Evolutionary conservation across 1,284 basidiomycete species (phyloP).

Genomic region (Chondrostereum purpureum): DNA sequence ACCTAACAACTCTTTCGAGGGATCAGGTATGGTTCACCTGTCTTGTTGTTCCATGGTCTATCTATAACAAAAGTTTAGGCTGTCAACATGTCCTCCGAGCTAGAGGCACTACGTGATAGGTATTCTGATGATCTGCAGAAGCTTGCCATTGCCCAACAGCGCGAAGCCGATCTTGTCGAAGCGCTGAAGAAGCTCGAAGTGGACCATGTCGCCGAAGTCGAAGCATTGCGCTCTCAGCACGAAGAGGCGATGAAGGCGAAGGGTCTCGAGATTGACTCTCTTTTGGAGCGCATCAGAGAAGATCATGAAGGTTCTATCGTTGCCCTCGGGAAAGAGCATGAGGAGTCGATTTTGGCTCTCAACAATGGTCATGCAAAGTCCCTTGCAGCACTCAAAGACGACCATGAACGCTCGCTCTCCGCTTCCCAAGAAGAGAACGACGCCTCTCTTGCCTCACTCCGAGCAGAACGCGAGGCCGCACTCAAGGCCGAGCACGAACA

Average conservation of each 20-base stretch:
- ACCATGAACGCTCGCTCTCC: no score
- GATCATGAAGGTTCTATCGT: slow-evolving; percentile 28
- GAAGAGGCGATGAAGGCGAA: slow-evolving; percentile 47
- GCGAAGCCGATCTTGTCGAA: slow-evolving; percentile 48
- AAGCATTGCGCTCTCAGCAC: slow-evolving; percentile 47
- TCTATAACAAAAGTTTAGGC: slow-evolving; percentile 43
- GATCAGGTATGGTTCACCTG: slow-evolving; percentile 57
- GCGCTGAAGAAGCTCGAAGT: slow-evolving; percentile 42
- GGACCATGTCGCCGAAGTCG: slow-evolving; percentile 41
- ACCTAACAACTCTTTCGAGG: slow-evolving; percentile 68
- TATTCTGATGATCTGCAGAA: slow-evolving; percentile 45
- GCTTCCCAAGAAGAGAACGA: no score
- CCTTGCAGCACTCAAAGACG: no score
- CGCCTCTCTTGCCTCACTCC: no score
- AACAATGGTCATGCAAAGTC: no score
- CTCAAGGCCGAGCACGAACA: slow-evolving; percentile 50
- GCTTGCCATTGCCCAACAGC: slow-evolving; percentile 49
- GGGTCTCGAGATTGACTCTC: slow-evolving; percentile 42
- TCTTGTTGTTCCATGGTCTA: neutral
- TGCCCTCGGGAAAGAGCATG: slow-evolving; percentile 36
- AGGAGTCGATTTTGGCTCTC: no score
- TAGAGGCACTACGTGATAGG: slow-evolving; percentile 65
- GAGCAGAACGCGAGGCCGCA: no score
- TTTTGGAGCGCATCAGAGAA: slow-evolving; percentile 36
- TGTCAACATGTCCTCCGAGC: slow-evolving; percentile 79